These are phyloP conservation scores for Dactylella cylindrospora DNA, from an alignment of 2,329 filamentous ascomycete genomes.

Conservation along the genomic window DNA sequence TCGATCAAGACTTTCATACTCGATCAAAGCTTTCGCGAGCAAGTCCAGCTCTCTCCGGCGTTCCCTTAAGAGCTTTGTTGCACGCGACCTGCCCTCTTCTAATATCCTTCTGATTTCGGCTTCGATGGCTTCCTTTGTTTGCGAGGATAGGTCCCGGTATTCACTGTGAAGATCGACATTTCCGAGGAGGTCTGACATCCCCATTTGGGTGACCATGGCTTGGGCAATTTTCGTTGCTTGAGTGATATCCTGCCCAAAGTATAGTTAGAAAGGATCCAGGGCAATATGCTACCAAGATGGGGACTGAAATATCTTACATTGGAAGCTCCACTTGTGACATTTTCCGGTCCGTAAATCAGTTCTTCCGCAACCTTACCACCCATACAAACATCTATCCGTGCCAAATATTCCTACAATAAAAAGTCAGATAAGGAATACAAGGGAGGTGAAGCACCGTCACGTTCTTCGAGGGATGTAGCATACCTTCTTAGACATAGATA, in stretches of 20 bases:
- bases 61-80: constrained; percentile 67
- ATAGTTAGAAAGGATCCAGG: not conserved
- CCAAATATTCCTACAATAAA: constrained; percentile 63
- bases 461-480: not conserved
- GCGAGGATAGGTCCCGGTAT: constrained; percentile 77
- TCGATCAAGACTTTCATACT: constrained; percentile 89
- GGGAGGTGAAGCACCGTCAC: not conserved
- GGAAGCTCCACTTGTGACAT: constrained; percentile 85
- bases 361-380: constrained; percentile 90
- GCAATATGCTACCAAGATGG: not conserved
- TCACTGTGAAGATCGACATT: constrained; percentile 84
- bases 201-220: constrained; percentile 81
- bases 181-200: constrained; percentile 84
- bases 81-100: constrained; percentile 76
- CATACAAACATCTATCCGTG: constrained; percentile 75
- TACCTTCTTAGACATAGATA: constrained; percentile 76
- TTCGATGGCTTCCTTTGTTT: constrained; percentile 85
- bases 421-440: not conserved
- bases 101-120: constrained; percentile 81
- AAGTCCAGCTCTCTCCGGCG: constrained; percentile 83
- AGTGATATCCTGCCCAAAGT: constrained; percentile 68
- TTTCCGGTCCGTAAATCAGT: constrained; percentile 85
- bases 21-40: constrained; percentile 81
- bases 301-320: constrained; percentile 59
- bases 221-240: constrained; percentile 79